A percentile compares a stretch with the other conserved stretches of the same genome.
These are phyloP conservation scores for Penicillium sclerotigenum DNA, from an alignment of 2,329 filamentous ascomycete genomes.

Conservation along the genomic window DNA sequence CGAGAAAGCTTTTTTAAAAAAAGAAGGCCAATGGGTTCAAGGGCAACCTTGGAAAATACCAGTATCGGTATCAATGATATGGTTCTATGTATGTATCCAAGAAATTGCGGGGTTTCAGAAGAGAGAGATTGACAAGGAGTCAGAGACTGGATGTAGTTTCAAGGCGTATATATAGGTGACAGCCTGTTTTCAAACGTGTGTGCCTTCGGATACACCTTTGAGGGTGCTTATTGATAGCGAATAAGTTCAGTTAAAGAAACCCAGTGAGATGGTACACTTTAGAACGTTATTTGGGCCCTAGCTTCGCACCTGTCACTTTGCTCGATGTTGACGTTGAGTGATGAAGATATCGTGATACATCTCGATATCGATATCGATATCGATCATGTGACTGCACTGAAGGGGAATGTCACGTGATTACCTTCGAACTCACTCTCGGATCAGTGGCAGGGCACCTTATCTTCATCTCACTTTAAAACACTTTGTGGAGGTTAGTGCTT, in stretches of 20 bases:
- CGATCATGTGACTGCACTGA: neutral
- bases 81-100: neutral
- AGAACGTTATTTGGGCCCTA: neutral
- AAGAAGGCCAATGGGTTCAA: neutral
- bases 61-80: neutral
- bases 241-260: neutral
- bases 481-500: neutral
- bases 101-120: neutral
- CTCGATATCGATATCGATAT: neutral
- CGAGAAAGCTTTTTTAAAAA: neutral
- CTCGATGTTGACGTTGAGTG: neutral
- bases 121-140: neutral
- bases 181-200: neutral
- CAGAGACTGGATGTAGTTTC: neutral
- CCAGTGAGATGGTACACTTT: neutral
- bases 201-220: neutral
- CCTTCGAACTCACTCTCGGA: neutral
- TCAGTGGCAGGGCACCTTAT: neutral
- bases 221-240: neutral
- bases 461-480: neutral
- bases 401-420: neutral
- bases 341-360: slow-evolving; percentile 4
- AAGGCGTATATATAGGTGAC: neutral
- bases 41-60: neutral
- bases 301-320: neutral